Evolutionary conservation across 495 filamentous ascomycete species (phyloP), one percentile per base, ranked within the genome.

Genomic region (Daldinia vernicosa): DNA sequence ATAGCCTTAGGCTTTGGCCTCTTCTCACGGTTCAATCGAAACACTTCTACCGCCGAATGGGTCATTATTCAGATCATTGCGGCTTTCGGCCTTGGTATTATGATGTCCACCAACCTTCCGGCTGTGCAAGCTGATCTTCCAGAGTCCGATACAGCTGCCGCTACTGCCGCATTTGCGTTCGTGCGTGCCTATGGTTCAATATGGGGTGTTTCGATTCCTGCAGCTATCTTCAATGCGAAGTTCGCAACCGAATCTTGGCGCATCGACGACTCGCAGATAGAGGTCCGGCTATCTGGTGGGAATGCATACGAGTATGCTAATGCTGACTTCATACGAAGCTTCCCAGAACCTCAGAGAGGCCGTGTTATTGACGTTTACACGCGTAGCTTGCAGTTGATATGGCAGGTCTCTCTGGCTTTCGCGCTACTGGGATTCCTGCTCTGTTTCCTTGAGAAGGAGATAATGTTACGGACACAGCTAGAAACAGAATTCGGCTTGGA

Each of bases 91-190:
- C 63, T 66, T 0, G 82, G 81, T 11, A 63, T 82, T 19, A 63
- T 80, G 14, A 66, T 83, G 1, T 72, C 73, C 17, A 79, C 64
- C 1, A 27, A 65, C 2, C 66, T 82, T 0, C 77, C 78, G 2
- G 73, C 80, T 3, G 45, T 78, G 27, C 69, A 80, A 59, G 75
- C 77, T 32, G 59, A 68, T 22, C 71, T 83, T 4, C 74, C 83
- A 0, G 81, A 84, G 51, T 67, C 73, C n/a, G 81, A 87, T 32
- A 74, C 73, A 2, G 85, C 83, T 0, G 65, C 74, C 0, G 78
- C 81, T 0, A 85, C 83, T 0, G 81, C 66, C 0, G 80, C 79
- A 0, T 88, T 75, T 74, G 73, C 79, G 0, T 87, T 88, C 55
- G 54, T 86, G 0, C 76, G 85, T 0, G 79, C 69, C 7, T 81